A percentile compares a stretch with the other conserved stretches of the same genome.
Conservation (phyloP, 2,329 filamentous ascomycete genomes). For the Aulographum hederae region DNA sequence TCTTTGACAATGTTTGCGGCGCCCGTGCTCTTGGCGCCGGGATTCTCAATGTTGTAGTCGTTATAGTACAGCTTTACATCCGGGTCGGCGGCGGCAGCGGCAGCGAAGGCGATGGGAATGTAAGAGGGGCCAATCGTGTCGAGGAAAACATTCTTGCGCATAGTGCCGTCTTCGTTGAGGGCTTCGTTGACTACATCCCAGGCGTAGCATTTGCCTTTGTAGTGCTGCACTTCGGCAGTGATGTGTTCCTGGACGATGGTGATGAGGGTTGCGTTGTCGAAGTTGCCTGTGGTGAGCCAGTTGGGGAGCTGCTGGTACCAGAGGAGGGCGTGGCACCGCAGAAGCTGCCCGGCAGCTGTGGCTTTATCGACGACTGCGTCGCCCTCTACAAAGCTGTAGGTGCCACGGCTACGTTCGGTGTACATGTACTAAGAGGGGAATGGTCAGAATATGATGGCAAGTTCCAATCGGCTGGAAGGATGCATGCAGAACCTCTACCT, state of each 20-base stretch:
- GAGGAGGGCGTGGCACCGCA: slow-evolving; percentile 1
- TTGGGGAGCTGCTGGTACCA: slow-evolving; percentile 1
- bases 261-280: neutral
- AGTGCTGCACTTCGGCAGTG: slow-evolving; percentile 17
- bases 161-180: slow-evolving; percentile 27
- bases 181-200: slow-evolving; percentile 25
- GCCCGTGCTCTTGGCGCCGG: slow-evolving; percentile 17
- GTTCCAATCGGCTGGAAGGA: neutral
- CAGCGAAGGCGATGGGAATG: slow-evolving; percentile 25
- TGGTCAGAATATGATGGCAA: too few species aligned
- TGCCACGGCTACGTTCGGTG: neutral
- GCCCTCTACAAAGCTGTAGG: neutral
- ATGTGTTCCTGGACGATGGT: slow-evolving; percentile 11
- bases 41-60: slow-evolving; percentile 24
- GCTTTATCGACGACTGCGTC: neutral
- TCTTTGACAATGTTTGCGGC: slow-evolving; percentile 11
- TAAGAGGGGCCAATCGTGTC: slow-evolving; percentile 24
- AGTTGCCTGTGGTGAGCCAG: slow-evolving; percentile 2
- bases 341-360: neutral
- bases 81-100: slow-evolving; percentile 21
- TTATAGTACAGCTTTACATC: slow-evolving; percentile 25
- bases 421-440: too few species aligned
- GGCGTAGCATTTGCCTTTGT: slow-evolving; percentile 17
- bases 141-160: slow-evolving; percentile 22
- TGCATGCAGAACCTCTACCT: neutral